phyloP scores from a whole-genome alignment of 352 stramenopile species.

The Pythium rhizo-oryzae region DNA sequence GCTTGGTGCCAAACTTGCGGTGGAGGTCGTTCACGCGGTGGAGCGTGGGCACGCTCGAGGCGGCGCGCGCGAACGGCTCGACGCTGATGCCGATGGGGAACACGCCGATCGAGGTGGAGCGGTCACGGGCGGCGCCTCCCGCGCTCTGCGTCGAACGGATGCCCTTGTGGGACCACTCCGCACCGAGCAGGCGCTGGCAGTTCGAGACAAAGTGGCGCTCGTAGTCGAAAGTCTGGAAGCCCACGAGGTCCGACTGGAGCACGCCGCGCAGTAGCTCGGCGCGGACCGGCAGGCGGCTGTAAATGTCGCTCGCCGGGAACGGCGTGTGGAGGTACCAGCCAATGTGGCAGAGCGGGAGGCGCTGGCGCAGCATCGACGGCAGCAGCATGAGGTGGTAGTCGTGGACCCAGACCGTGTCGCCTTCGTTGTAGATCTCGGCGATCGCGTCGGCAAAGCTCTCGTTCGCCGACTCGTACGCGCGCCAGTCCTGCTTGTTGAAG shows the following conservation, averaged over 20 bases:
- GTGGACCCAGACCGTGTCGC: conserved; percentile 89
- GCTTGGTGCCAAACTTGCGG: conserved; percentile 72
- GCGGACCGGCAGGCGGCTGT: conserved; percentile 80
- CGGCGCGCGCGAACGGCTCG: conserved; percentile 80
- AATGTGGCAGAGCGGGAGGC: conserved; percentile 74
- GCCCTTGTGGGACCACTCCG: conserved; percentile 76
- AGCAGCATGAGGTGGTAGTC: conserved; percentile 92
- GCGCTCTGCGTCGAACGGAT: conserved; percentile 69
- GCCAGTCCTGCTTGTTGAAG: conserved; percentile 84
- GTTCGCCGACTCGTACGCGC: conserved; percentile 86
- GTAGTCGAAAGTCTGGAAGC: conserved; percentile 90
- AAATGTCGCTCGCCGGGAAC: conserved; percentile 87
- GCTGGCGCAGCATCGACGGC: conserved; percentile 72
- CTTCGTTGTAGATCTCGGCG: conserved; percentile 75
- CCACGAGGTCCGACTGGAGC: conserved; percentile 83
- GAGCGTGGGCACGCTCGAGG: conserved; percentile 49
- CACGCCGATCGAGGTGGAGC: conserved; percentile 81
- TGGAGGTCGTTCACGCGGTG: conserved; percentile 62
- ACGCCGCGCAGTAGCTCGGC: conserved; percentile 77
- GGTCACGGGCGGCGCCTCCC: too few species aligned
- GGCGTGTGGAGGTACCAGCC: conserved; percentile 91
- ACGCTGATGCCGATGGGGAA: conserved; percentile 88
- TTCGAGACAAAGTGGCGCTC: conserved; percentile 84
- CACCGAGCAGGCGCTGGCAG: conserved; percentile 71
- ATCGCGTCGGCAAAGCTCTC: conserved; percentile 82